Percentiles rank a stretch among this genome's conserved stretches.
Conservation (phyloP, 352 stramenopile species). For the Phytophthora hibernalis region DNA sequence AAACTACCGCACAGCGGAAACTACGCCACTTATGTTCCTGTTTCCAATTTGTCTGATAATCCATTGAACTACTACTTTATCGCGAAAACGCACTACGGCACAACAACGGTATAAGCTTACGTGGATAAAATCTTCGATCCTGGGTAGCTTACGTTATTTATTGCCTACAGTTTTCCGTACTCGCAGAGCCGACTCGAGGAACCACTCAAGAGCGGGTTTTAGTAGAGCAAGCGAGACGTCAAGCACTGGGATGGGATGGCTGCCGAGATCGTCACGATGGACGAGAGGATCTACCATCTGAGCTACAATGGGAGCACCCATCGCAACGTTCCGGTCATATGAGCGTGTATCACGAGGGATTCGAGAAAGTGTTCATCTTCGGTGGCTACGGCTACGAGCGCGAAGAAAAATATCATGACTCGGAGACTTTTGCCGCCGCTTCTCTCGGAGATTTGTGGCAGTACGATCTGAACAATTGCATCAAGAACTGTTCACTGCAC, state of each 20-base stretch:
- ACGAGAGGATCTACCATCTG: conserved; percentile 56
- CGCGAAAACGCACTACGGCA: conserved; percentile 79
- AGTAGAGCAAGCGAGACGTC: conserved; percentile 89
- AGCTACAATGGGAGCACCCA: conserved; percentile 87
- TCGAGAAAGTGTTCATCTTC: conserved; percentile 89
- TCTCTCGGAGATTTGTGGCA: conserved; percentile 92
- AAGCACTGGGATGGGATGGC: conserved; percentile 95
- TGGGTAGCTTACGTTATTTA: not conserved
- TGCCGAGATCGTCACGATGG: conserved; percentile 91
- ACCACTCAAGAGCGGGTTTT: conserved; percentile 69
- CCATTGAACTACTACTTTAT: conserved; percentile 71
- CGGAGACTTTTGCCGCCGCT: conserved; percentile 55
- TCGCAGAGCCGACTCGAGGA: conserved; percentile 91
- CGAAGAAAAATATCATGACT: conserved; percentile 67
- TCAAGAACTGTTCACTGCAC: conserved; percentile 94
- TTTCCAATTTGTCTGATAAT: conserved; percentile 38
- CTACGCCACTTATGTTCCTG: conserved; percentile 60
- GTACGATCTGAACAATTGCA: conserved; percentile 90
- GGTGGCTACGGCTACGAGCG: conserved; percentile 85
- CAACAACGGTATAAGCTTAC: conserved; percentile 50
- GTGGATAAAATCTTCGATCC: not conserved
- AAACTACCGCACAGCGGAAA: conserved; percentile 74
- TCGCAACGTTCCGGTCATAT: conserved; percentile 88
- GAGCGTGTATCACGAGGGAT: conserved; percentile 77
- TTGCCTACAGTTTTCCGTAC: conserved; percentile 75